phyloP scores from a whole-genome alignment of 2,329 filamentous ascomycete species.

The Penicillium sp. region DNA sequence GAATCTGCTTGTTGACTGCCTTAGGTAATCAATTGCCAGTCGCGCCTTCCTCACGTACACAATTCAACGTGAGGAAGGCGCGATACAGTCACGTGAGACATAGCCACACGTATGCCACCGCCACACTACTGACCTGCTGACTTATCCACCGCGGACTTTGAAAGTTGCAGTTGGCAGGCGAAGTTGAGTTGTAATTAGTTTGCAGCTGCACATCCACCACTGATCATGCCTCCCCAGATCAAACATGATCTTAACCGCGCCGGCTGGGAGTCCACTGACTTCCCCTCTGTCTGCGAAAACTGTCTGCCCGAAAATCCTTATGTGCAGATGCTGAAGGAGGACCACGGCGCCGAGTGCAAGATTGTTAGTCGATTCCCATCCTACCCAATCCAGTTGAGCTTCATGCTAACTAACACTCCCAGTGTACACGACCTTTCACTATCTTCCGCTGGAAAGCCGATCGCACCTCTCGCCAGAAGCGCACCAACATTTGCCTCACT shows the following conservation, averaged over 20 bases:
- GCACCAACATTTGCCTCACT: slow-evolving; percentile 93
- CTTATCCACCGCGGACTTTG: no score
- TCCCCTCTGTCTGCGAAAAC: slow-evolving; percentile 69
- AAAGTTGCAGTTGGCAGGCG: no score
- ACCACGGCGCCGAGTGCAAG: slow-evolving; percentile 86
- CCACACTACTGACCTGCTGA: neutral
- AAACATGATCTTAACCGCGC: slow-evolving; percentile 95
- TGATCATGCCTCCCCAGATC: slow-evolving; percentile 76
- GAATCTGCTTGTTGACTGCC: no score
- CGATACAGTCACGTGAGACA: no score
- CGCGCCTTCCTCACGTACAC: no score
- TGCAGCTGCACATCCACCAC: neutral
- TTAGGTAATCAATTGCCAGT: no score
- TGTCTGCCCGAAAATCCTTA: slow-evolving; percentile 96
- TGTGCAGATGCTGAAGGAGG: slow-evolving; percentile 98
- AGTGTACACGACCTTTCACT: slow-evolving; percentile 91
- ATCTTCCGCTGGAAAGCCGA: slow-evolving; percentile 95
- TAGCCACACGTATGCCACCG: neutral
- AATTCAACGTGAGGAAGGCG: no score
- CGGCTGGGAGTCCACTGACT: slow-evolving; percentile 80
- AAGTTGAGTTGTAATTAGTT: no score
- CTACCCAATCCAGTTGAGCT: neutral
- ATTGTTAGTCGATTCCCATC: slow-evolving; percentile 45
- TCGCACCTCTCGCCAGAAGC: slow-evolving; percentile 86
- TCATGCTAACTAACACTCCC: slow-evolving; percentile 8